Evolutionary conservation across 1,284 basidiomycete species (phyloP).

Genomic region (Leucocoprinus gongylophorus): DNA sequence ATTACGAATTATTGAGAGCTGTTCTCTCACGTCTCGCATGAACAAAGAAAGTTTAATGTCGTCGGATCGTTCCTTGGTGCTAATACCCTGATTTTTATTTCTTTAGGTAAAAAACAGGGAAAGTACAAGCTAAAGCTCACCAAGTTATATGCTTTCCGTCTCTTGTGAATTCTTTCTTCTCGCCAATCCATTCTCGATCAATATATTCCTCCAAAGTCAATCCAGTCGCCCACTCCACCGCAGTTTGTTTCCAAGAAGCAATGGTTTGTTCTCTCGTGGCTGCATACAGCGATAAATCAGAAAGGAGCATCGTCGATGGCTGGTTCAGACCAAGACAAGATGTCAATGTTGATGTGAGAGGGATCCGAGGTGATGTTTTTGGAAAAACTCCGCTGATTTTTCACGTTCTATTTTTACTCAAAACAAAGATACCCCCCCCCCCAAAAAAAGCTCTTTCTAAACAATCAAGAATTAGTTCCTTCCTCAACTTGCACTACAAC

Average conservation of each 20-base stretch:
- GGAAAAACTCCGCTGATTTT: too few relatives aligned
- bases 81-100: constrained; percentile 34
- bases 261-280: constrained; percentile 30
- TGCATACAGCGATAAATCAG: constrained; percentile 29
- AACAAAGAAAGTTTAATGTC: constrained; percentile 34
- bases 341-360: too few relatives aligned
- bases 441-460: too few relatives aligned
- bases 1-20: background rate
- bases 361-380: too few relatives aligned
- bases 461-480: too few relatives aligned
- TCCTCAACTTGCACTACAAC: constrained; percentile 78
- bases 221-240: constrained; percentile 33
- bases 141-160: constrained; percentile 34
- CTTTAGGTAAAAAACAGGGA: too few relatives aligned
- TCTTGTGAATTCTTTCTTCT: constrained; percentile 26
- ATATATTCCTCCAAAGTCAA: constrained; percentile 36
- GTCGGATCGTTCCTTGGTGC: constrained; percentile 33
- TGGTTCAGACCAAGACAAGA: too few relatives aligned
- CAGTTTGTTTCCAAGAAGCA: constrained; percentile 30
- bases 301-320: constrained; percentile 12
- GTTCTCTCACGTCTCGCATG: constrained; percentile 37
- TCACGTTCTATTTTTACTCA: too few relatives aligned
- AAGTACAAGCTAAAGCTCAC: constrained; percentile 19
- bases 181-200: constrained; percentile 25
- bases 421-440: too few relatives aligned